Percentiles rank a stretch among this genome's conserved stretches.
phyloP scores from a whole-genome alignment of 768 basidiomycete genomes.

The Phylloporus scabripes region DNA sequence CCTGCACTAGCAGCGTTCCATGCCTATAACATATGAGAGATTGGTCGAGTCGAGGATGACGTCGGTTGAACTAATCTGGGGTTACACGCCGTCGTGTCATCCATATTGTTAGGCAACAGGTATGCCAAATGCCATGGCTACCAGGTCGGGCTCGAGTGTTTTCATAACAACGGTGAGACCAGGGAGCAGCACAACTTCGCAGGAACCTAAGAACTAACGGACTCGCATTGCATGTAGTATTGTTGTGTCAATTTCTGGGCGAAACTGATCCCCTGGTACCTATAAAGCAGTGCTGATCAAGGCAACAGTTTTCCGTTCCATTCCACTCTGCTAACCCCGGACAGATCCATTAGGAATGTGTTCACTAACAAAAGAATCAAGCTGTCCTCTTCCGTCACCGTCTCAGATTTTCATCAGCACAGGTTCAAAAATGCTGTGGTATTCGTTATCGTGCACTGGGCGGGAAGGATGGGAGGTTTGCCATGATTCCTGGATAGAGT shows the following conservation, averaged over 20 bases:
- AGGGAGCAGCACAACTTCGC: neutral
- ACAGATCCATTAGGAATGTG: neutral
- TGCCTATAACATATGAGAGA: neutral
- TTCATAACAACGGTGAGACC: no score
- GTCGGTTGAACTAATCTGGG: neutral
- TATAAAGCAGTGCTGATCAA: neutral
- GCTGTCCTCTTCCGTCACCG: neutral
- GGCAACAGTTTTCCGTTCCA: no score
- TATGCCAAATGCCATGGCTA: neutral
- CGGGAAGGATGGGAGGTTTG: neutral
- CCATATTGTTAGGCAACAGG: neutral
- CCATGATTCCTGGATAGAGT: neutral
- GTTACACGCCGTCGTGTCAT: neutral
- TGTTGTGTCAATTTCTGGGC: neutral
- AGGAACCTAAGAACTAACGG: neutral
- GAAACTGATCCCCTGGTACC: neutral
- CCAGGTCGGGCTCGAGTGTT: neutral
- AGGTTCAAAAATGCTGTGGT: neutral
- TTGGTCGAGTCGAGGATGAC: no score
- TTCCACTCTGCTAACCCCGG: neutral
- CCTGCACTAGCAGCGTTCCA: neutral
- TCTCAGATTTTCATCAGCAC: neutral
- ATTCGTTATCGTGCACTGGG: neutral
- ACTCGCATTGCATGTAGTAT: neutral
- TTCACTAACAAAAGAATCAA: neutral